Base-by-base conservation (phyloP, 2,329 filamentous ascomycete species). In the Dryadomyces sulphureus region DNA sequence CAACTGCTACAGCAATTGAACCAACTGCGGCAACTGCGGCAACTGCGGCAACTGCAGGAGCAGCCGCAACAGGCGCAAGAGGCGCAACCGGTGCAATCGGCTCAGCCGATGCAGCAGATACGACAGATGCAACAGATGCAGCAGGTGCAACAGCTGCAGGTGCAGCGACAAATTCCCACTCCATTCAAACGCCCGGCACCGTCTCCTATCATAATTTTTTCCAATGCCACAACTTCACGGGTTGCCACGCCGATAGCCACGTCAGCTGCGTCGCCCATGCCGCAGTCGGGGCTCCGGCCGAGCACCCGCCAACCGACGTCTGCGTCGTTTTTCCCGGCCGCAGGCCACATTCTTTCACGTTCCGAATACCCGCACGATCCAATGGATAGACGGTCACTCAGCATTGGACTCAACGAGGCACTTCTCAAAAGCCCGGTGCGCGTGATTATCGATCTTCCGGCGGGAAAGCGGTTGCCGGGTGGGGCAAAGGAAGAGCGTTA, bases 341-440 rank as follows among this genome's bases (percentile, higher is more conserved):
- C 34, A 16, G 34, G 34, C 16, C 34, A 36, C 16, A 8, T 45
- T 7, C 57, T 62, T 11, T 45, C 50, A 7, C 52, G 54, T 25
- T 49, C 48, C 14, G 65, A 73, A 6, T 62, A 64, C 51, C 66
- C 72, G 0, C 55, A 60, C 32, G 63, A 59, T 35, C 60, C 64
- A 0, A 60, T 65, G 32, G 67, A 71, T 6, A 57, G 54, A 40
- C 62, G 58, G 41, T 65, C 71, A 2, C 41, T 72, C 12, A 52
- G 62, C 36, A 61, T 60, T 48, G 60, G 68, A 5, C 59, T 75
- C 14, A 70, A 75, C 44, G 63, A 73, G 47, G 60, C 62, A n/a
- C 55, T 62, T 27, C 53, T 67, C 14, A 64, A 69, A 19, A 77
- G 72, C 49, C 73, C 73, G 3, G 61, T 57, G 35, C 64, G 70